Conservation (phyloP, 140 eudicot species). For the Senecio squalidus region DNA sequence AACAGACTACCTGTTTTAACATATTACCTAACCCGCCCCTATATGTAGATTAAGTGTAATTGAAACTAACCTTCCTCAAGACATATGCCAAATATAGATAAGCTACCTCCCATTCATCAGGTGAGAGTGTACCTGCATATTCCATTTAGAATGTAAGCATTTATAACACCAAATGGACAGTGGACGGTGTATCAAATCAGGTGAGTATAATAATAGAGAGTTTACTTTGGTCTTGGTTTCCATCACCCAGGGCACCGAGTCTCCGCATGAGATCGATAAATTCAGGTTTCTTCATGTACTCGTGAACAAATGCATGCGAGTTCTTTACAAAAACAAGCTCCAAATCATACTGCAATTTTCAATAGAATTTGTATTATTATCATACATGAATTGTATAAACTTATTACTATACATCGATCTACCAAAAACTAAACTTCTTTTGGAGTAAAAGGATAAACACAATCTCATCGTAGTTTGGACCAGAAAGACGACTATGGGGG, state of each 20-base stretch:
- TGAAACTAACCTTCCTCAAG: conserved; percentile 69
- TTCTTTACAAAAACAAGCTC: conserved; percentile 96
- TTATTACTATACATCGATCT: too few species aligned
- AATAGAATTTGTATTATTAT: background rate
- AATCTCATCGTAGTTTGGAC: too few species aligned
- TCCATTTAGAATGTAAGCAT: conserved; percentile 9
- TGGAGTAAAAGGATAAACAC: too few species aligned
- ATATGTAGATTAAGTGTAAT: background rate
- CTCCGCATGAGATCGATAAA: conserved; percentile 86
- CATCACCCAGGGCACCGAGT: conserved; percentile 97
- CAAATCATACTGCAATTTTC: conserved; percentile 67
- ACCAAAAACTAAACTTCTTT: too few species aligned
- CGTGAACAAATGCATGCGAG: conserved; percentile 82
- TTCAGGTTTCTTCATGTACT: conserved; percentile 89
- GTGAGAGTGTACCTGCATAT: conserved; percentile 71
- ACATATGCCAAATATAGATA: conserved; percentile 84
- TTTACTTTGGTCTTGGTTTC: conserved; percentile 51
- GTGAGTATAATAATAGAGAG: background rate
- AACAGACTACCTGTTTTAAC: background rate
- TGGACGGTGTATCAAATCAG: background rate
- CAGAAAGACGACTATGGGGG: too few species aligned
- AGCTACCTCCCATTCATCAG: conserved; percentile 98
- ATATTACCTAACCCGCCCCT: background rate
- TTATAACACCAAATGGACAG: background rate
- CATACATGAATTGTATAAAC: background rate